Conservation (phyloP, 1,139 yeast species). For the Candida sojae region DNA sequence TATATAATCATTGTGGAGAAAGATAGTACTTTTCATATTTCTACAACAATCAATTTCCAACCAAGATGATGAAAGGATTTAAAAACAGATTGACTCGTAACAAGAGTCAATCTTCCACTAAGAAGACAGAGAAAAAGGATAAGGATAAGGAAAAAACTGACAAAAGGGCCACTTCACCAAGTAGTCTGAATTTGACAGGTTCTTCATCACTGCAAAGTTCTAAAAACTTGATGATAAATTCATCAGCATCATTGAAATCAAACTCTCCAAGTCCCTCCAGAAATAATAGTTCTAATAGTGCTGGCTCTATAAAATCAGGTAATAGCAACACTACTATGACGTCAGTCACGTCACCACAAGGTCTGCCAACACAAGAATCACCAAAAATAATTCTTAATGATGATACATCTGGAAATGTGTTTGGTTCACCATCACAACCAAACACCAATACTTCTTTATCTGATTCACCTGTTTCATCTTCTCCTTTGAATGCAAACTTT, state of each 20-base stretch:
- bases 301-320: conserved; percentile 28
- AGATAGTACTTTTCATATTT: too few species aligned
- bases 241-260: conserved; percentile 28
- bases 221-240: conserved; percentile 23
- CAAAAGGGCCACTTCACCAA: conserved; percentile 15
- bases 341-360: conserved; percentile 16
- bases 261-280: conserved; percentile 28
- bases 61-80: conserved; percentile 54
- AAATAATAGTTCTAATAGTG: conserved; percentile 33
- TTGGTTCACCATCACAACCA: conserved; percentile 13
- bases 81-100: conserved; percentile 51
- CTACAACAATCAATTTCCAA: conserved; percentile 4
- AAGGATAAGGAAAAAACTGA: conserved; percentile 27
- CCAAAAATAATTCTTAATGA: conserved; percentile 32
- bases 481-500: conserved; percentile 1
- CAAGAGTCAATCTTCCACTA: conserved; percentile 39
- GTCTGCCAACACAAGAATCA: conserved; percentile 21
- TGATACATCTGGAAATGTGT: conserved; percentile 11
- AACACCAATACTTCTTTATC: conserved; percentile 6
- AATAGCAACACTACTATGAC: conserved; percentile 16
- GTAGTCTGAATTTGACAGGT: conserved; percentile 1
- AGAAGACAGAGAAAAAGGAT: conserved; percentile 37
- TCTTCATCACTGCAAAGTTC: conserved; percentile 27
- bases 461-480: conserved; percentile 2
- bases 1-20: neutral